These are phyloP conservation scores for Gautieria morchelliformis DNA, from an alignment of 768 basidiomycete genomes.

Conservation along the genomic window DNA sequence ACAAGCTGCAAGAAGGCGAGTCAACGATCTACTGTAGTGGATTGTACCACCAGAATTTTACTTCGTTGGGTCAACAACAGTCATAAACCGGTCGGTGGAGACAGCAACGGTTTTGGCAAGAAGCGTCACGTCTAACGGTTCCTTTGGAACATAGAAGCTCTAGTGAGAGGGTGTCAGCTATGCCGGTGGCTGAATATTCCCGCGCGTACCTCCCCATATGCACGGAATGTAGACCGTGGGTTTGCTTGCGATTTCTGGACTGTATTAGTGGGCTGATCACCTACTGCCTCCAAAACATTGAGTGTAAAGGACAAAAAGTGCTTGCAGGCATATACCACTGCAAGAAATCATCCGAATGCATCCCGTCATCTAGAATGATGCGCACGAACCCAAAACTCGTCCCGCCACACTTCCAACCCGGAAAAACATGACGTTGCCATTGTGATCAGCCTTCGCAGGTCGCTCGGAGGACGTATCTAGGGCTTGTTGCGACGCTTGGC, in stretches of 20 bases:
- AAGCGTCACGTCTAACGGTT: constrained; percentile 50
- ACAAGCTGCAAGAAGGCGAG: constrained; percentile 23
- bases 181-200: background rate
- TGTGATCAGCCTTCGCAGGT: constrained; percentile 42
- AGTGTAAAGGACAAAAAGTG: constrained; percentile 49
- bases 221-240: constrained; percentile 36
- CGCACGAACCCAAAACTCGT: constrained; percentile 44
- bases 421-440: constrained; percentile 44
- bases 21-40: background rate
- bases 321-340: constrained; percentile 66
- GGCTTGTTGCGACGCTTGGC: constrained; percentile 33
- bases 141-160: constrained; percentile 64
- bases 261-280: constrained; percentile 26
- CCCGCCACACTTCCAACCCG: constrained; percentile 43
- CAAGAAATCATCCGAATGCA: background rate
- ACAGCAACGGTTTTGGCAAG: constrained; percentile 57
- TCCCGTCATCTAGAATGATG: background rate
- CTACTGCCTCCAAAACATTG: constrained; percentile 46
- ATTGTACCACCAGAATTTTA: constrained; percentile 23
- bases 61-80: constrained; percentile 62
- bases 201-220: constrained; percentile 50
- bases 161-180: constrained; percentile 18
- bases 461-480: constrained; percentile 54
- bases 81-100: constrained; percentile 53
- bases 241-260: constrained; percentile 16